These are phyloP conservation scores for Botryotinia convoluta DNA, from an alignment of 2,329 filamentous ascomycete genomes.

Conservation along the genomic window DNA sequence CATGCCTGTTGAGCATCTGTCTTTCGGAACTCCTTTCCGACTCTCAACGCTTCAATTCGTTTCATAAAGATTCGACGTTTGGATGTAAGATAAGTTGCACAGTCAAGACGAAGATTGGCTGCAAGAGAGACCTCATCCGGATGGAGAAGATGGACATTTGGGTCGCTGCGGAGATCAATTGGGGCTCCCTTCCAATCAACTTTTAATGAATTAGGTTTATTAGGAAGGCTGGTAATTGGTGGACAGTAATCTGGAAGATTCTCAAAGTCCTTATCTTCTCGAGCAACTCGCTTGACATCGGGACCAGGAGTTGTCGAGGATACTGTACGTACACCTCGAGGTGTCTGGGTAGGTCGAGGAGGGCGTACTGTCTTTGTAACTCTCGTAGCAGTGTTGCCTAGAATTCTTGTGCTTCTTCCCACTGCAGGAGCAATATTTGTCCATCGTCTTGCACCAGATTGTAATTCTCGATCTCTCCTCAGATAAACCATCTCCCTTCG, in stretches of 20 bases:
- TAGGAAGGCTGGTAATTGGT: constrained; percentile 61
- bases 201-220: constrained; percentile 69
- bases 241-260: constrained; percentile 72
- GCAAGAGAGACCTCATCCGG: constrained; percentile 75
- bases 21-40: constrained; percentile 85
- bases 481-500: constrained; percentile 34
- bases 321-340: constrained; percentile 15
- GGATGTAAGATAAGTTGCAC: constrained; percentile 84
- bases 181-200: constrained; percentile 83
- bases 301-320: constrained; percentile 35
- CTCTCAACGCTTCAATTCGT: constrained; percentile 63
- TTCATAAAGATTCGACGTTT: constrained; percentile 88
- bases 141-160: constrained; percentile 68
- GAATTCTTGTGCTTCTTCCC: neutral
- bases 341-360: constrained; percentile 22
- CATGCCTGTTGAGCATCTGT: constrained; percentile 95
- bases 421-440: constrained; percentile 33
- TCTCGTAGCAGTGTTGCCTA: constrained; percentile 16
- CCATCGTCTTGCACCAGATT: constrained; percentile 30
- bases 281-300: constrained; percentile 54
- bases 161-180: constrained; percentile 72
- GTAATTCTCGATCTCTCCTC: constrained; percentile 30
- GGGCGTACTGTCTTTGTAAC: constrained; percentile 18
- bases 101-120: constrained; percentile 75
- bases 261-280: constrained; percentile 80